Base-by-base conservation (phyloP, 495 filamentous ascomycete genomes). In the Astrothelium macrocarpum region DNA sequence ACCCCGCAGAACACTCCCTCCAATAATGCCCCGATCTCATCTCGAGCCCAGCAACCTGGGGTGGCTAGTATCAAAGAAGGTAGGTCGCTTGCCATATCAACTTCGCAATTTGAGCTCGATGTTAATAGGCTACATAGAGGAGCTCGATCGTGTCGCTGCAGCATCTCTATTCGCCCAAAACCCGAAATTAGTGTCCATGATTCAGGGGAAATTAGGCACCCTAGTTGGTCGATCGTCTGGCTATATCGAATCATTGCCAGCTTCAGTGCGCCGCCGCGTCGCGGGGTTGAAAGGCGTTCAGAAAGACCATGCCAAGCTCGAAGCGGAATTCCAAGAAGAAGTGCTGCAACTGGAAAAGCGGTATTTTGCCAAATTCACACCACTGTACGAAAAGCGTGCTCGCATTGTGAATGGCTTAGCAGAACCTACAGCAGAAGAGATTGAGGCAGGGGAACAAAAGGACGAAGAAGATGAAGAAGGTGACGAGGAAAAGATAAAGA, bases 311-410 rank as follows among this genome's bases (percentile, higher is more conserved):
- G 86, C 92, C 60, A 96, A 97, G 79, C 85, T 99, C 68, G 95
- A 99, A 81, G 90, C 90, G 62, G 87, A 96, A 75, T 96, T 97
- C 77, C 95, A 99, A 75, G 91, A 97, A 74, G 95, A 97, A 78
- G 90, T 99, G 53, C 81, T 99, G 67, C 85, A 96, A 74, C 84
- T 99, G 25, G 95, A 99, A 81, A 99, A 99, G 84, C 95, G 95
- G 78, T 99, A 94, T 77, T 97, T 99, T 67, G 89, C 88, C 73
- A 97, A 97, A 78, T 99, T 95, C 78, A 96, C 91, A 32, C 95
- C 95, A 60, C 85, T 99, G 39, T 99, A 99, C 77, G 79, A 97
- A 82, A 90, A 92, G 81, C 92, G 95, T 72, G 82, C 94, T 58
- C 83, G 87, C 65, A 97, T 99, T 71, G 82, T 99, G 71, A 97